A percentile compares a stretch with the other conserved stretches of the same genome.
Conservation (phyloP, 495 filamentous ascomycete genomes). For the Lophium mytilinum region DNA sequence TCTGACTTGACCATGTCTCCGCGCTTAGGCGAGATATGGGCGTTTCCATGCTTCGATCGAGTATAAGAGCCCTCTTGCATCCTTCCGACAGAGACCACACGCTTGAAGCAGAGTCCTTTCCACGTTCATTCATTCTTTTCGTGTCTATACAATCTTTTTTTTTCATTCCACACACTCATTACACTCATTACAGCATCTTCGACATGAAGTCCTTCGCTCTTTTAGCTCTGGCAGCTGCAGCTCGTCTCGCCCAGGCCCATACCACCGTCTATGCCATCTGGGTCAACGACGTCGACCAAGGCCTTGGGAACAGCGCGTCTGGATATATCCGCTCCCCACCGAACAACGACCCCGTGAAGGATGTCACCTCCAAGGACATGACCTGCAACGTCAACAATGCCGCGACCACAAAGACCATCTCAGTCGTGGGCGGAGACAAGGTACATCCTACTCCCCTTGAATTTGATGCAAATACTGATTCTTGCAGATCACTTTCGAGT, state of each 20-base stretch:
- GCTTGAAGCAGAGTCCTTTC: neutral
- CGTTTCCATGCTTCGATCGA: neutral
- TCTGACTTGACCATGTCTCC: no score
- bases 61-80: neutral
- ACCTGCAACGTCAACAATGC: constrained; percentile 41
- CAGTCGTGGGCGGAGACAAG: constrained; percentile 37
- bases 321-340: constrained; percentile 42
- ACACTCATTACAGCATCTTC: constrained; percentile 7
- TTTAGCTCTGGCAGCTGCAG: constrained; percentile 35
- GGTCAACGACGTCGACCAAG: constrained; percentile 43
- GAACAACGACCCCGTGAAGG: constrained; percentile 46
- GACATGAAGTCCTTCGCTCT: constrained; percentile 34
- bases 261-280: constrained; percentile 37
- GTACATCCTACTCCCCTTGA: neutral
- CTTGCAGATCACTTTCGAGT: constrained; percentile 38
- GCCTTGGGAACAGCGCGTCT: constrained; percentile 29
- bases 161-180: neutral
- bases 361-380: constrained; percentile 37
- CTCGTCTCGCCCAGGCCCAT: constrained; percentile 39
- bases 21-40: no score
- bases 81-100: neutral
- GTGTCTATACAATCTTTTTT: no score
- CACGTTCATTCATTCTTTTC: constrained; percentile 11
- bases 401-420: constrained; percentile 31
- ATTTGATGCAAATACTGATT: neutral